Conservation (phyloP, 495 filamentous ascomycete genomes). For the Neurospora sp. region DNA sequence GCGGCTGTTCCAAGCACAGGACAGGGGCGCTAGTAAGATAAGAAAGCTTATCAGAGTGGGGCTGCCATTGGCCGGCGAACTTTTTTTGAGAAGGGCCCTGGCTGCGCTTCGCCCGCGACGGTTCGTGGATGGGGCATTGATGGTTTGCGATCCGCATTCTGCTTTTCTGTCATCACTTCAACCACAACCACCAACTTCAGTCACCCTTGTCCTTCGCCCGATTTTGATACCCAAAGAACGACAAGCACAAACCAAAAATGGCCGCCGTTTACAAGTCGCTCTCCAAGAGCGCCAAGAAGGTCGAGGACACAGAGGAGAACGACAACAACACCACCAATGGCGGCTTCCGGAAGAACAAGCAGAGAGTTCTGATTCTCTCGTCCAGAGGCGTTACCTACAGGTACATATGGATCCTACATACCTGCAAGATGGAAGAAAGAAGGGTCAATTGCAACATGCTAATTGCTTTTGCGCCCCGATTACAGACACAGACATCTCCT, state of each 20-base stretch:
- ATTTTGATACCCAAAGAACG: background rate
- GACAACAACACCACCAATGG: slow-evolving; percentile 18
- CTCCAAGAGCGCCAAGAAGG: slow-evolving; percentile 51
- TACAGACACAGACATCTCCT: slow-evolving; percentile 83
- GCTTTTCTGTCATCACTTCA: background rate
- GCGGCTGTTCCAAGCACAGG: too few species aligned
- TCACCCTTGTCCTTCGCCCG: background rate
- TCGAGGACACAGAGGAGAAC: slow-evolving; percentile 23
- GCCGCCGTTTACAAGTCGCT: slow-evolving; percentile 90
- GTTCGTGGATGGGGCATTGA: background rate
- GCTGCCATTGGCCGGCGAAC: slow-evolving; percentile 4
- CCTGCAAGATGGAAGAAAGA: background rate
- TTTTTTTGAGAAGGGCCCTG: slow-evolving; percentile 14
- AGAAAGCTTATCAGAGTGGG: slow-evolving; percentile 18
- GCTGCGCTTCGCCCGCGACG: background rate
- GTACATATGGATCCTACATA: slow-evolving; percentile 33
- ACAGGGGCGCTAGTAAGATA: slow-evolving; percentile 4
- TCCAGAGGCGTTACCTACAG: slow-evolving; percentile 85
- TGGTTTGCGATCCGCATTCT: background rate
- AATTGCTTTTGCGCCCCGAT: background rate
- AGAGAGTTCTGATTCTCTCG: slow-evolving; percentile 79
- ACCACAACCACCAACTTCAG: slow-evolving; percentile 5
- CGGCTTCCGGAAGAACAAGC: slow-evolving; percentile 49
- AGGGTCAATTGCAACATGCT: slow-evolving; percentile 1
- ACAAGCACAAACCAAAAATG: slow-evolving; percentile 45